These are phyloP conservation scores for Apophysomyces variabilis DNA, from an alignment of 371 early-diverging fungal species.

Conservation along the genomic window DNA sequence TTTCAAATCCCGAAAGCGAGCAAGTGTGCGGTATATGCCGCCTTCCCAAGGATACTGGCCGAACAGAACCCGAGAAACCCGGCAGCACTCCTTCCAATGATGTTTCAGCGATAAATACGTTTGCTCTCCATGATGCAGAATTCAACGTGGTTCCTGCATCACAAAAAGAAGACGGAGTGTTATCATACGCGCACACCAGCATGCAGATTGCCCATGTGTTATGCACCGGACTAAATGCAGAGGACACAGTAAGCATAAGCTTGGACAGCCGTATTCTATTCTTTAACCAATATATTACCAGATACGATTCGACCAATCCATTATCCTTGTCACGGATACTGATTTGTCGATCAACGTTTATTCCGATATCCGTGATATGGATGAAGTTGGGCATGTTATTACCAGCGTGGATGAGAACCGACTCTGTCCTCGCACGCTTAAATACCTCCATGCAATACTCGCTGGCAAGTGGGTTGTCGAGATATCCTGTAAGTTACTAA, in stretches of 20 bases:
- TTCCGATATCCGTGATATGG: conserved; percentile 24
- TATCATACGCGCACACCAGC: not conserved
- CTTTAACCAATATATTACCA: not conserved
- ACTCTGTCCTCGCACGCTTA: conserved; percentile 37
- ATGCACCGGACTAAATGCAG: conserved; percentile 11
- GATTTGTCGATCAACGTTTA: conserved; percentile 24
- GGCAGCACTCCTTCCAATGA: not conserved
- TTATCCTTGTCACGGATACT: conserved; percentile 16
- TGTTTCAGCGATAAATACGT: not conserved
- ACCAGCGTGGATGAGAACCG: conserved; percentile 34
- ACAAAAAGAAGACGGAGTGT: not conserved
- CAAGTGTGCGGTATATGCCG: conserved; percentile 26
- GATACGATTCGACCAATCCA: conserved; percentile 16
- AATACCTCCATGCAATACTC: conserved; percentile 41
- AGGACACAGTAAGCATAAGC: conserved; percentile 8
- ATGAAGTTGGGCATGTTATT: conserved; percentile 38
- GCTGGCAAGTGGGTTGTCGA: conserved; percentile 48
- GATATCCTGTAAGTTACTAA: conserved; percentile 31
- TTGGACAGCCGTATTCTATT: not conserved
- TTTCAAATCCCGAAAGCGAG: conserved; percentile 9
- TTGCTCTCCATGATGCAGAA: not conserved
- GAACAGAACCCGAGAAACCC: not conserved
- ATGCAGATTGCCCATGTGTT: conserved; percentile 1
- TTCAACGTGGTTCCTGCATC: not conserved
- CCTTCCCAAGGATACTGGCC: not conserved